Percentiles rank a stretch among this genome's conserved stretches.
These are phyloP conservation scores for Herpotrichia juniperi DNA, from an alignment of 2,329 filamentous ascomycete genomes.

Conservation along the genomic window DNA sequence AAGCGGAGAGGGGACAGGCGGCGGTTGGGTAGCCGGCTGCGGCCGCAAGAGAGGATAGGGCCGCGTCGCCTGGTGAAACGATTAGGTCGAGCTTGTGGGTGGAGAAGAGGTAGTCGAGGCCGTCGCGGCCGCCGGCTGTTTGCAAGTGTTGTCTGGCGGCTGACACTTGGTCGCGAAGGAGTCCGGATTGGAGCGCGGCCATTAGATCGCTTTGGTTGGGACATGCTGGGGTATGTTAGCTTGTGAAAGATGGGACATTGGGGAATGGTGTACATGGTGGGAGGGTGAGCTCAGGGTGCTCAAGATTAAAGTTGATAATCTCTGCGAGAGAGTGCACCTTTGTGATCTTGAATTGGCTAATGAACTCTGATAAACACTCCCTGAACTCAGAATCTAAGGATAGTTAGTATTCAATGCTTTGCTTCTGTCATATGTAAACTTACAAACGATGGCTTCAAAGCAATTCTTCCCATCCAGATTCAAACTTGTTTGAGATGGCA, in stretches of 20 bases:
- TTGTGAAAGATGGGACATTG: background rate
- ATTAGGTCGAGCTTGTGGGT: constrained; percentile 38
- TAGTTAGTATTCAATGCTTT: constrained; percentile 8
- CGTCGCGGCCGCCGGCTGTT: constrained; percentile 35
- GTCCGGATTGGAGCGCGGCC: constrained; percentile 32
- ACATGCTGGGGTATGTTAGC: constrained; percentile 20
- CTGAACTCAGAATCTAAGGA: constrained; percentile 42
- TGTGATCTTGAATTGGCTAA: constrained; percentile 39
- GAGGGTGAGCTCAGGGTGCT: constrained; percentile 42
- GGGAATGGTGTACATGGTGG: constrained; percentile 29
- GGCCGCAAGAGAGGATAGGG: constrained; percentile 41
- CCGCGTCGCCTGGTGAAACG: constrained; percentile 41
- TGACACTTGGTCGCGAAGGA: constrained; percentile 30
- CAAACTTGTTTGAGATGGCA: constrained; percentile 35
- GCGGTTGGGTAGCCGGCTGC: constrained; percentile 45
- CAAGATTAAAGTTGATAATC: constrained; percentile 46
- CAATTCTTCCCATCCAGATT: constrained; percentile 39
- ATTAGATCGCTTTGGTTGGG: constrained; percentile 45
- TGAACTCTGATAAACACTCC: constrained; percentile 39
- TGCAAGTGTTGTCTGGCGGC: constrained; percentile 34
- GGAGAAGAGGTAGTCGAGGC: constrained; percentile 40
- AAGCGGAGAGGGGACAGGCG: constrained; percentile 38
- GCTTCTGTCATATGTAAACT: constrained; percentile 13
- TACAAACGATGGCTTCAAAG: constrained; percentile 46
- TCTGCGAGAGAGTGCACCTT: constrained; percentile 45